phyloP scores from a whole-genome alignment of 2,329 filamentous ascomycete genomes.

The Fusarium beomiforme region DNA sequence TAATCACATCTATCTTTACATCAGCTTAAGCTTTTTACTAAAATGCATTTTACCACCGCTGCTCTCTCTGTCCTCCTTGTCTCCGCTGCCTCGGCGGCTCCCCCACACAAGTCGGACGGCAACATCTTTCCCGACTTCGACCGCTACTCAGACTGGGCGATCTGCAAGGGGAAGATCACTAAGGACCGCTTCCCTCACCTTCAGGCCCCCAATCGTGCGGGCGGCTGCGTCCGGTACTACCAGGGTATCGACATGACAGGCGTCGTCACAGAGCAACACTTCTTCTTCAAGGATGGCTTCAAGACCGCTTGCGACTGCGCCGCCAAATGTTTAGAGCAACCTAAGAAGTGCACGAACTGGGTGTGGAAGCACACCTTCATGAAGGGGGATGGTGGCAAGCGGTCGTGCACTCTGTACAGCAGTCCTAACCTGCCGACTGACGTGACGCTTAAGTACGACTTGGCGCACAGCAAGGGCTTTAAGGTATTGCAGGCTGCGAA shows the following conservation, averaged over 20 bases:
- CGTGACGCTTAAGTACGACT: neutral
- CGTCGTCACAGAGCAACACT: neutral
- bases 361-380: neutral
- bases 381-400: neutral
- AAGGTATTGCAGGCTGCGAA: neutral
- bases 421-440: neutral
- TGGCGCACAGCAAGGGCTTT: neutral
- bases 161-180: neutral
- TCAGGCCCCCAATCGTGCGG: neutral
- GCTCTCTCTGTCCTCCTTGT: neutral
- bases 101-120: neutral
- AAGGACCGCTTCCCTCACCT: neutral
- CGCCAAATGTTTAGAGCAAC: neutral
- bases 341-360: neutral
- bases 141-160: neutral
- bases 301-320: neutral
- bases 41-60: neutral
- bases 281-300: neutral
- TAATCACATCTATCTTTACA: neutral
- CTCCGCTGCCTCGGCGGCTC: neutral
- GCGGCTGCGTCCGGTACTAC: neutral
- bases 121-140: neutral
- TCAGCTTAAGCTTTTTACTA: neutral
- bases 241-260: neutral
- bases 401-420: neutral